Evolutionary conservation across 495 filamentous ascomycete genomes (phyloP).

Genomic region (Sordaria brevicollis): DNA sequence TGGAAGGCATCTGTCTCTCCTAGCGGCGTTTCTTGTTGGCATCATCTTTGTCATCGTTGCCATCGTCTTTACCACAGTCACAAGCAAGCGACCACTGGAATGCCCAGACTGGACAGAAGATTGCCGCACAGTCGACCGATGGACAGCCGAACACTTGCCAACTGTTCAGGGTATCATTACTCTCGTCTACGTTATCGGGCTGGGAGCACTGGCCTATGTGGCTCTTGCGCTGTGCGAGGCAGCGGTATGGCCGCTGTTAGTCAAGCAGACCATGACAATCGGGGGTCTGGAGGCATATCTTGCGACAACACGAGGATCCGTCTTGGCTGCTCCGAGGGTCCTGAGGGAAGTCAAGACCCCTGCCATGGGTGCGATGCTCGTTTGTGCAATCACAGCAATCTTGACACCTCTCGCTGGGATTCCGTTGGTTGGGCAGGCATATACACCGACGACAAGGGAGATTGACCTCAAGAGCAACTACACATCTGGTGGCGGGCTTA

Average conservation of each 20-base stretch:
- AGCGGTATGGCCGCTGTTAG: constrained; percentile 17
- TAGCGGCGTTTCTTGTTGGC: constrained; percentile 10
- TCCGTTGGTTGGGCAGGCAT: constrained; percentile 19
- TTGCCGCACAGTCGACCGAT: constrained; percentile 10
- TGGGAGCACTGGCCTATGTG: constrained; percentile 12
- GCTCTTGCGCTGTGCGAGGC: constrained; percentile 13
- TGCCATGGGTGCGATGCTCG: constrained; percentile 8
- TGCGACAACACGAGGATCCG: constrained; percentile 10
- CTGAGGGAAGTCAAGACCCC: constrained; percentile 6
- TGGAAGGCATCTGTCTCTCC: constrained; percentile 15
- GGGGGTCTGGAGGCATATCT: constrained; percentile 17
- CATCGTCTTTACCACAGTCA: constrained; percentile 14
- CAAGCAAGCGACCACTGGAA: constrained; percentile 14
- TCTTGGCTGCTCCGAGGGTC: constrained; percentile 11
- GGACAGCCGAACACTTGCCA: constrained; percentile 16
- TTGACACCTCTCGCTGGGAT: constrained; percentile 13
- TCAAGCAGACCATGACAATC: constrained; percentile 15
- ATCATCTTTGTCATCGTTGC: constrained; percentile 14
- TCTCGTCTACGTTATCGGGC: constrained; percentile 16
- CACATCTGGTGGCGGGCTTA: constrained; percentile 12
- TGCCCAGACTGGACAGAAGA: constrained; percentile 17
- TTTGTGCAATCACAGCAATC: constrained; percentile 1
- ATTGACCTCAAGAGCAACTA: constrained; percentile 14
- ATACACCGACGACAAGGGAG: constrained; percentile 4
- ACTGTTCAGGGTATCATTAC: constrained; percentile 22